Evolutionary conservation across 176 grass and related monocot species (phyloP).

Genomic region (Carex pumila): DNA sequence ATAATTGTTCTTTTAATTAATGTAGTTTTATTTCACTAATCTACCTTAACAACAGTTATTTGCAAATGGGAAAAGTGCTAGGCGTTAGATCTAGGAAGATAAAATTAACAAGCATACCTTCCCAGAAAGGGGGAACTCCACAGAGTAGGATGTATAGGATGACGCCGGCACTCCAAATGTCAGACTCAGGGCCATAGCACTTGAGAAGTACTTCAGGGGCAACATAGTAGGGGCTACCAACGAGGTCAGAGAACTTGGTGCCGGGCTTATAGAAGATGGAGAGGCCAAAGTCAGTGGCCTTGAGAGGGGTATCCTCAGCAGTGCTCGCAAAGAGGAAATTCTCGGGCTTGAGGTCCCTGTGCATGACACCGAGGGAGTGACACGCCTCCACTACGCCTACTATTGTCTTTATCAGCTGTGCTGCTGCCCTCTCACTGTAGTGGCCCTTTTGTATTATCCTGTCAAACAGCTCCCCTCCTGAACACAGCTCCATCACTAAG

Average conservation of each 20-base stretch:
- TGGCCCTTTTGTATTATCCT: slow-evolving; percentile 85
- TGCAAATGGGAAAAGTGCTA: slow-evolving; percentile 1
- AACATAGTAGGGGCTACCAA: slow-evolving; percentile 98
- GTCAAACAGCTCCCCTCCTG: slow-evolving; percentile 91
- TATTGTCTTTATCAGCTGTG: slow-evolving; percentile 78
- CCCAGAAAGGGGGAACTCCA: slow-evolving; percentile 97
- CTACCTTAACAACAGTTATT: background rate
- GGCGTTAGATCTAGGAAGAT: slow-evolving; percentile 7
- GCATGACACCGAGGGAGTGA: slow-evolving; percentile 95
- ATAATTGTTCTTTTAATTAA: too few species aligned
- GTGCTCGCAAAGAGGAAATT: slow-evolving; percentile 87
- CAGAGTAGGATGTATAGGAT: slow-evolving; percentile 97
- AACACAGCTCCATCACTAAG: slow-evolving; percentile 94
- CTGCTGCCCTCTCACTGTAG: slow-evolving; percentile 74
- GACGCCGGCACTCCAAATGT: slow-evolving; percentile 97
- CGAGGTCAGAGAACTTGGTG: slow-evolving; percentile 81
- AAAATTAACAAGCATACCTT: slow-evolving; percentile 39
- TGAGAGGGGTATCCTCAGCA: slow-evolving; percentile 70
- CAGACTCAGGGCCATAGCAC: slow-evolving; percentile 88
- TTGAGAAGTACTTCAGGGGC: slow-evolving; percentile 90
- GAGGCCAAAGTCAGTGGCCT: slow-evolving; percentile 94
- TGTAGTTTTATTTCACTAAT: background rate
- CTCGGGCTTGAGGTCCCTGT: slow-evolving; percentile 89
- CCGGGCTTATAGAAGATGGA: slow-evolving; percentile 91
- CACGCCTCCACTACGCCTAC: slow-evolving; percentile 84